Evolutionary conservation across 2,329 filamentous ascomycete species (phyloP), one percentile per base, ranked within the genome.

Genomic region (Alternaria brassicae): DNA sequence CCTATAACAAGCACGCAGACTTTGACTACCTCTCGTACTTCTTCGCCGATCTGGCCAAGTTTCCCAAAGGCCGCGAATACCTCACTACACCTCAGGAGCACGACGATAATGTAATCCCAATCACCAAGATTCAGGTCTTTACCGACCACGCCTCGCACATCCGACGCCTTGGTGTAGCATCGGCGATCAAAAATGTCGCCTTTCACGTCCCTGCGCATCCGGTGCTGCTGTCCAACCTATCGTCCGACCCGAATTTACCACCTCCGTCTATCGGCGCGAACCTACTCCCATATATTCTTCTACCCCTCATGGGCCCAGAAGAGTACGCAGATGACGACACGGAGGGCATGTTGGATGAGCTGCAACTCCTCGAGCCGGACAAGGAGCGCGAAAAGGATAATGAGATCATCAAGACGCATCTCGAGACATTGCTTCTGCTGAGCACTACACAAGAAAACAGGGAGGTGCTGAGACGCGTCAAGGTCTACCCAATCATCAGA

Each of bases 21-120:
- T 98, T 88, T 77, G 93, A 99, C 80, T 97, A 98, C 78, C 86
- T 99, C 23, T 88, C 93, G 40, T 99, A 98, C 74, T 84, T 97
- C 55, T 96, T 99, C 75, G 94, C 95, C 39, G 94, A 99, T 77
- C 84, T 99, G 9, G 90, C 93, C 49, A 96, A 85, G 78, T 89
- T 93, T 70, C 83, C 87, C 34, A 86, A 91, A 65, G 87, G 93
- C 19, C 86, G 92, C 28, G 83, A 86, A 50, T 92, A 95, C 80
- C 91, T 97, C 66, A 84, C 92, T 5, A 85, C 83, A 13, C 83
- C 86, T 53, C 91, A 96, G 74, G 80, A 86, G 1, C 94, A 96
- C 77, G 93, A 97, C 75, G 83, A 82, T 1, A 87, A 80, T 56
- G 79, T 97, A 13, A 88, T 97, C n/a, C 95, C 95, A 2, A 83